Percentiles rank a stretch among this genome's conserved stretches.
Evolutionary conservation across 192 early-diverging fungal species (phyloP).

Genomic region (Backusella westeae): DNA sequence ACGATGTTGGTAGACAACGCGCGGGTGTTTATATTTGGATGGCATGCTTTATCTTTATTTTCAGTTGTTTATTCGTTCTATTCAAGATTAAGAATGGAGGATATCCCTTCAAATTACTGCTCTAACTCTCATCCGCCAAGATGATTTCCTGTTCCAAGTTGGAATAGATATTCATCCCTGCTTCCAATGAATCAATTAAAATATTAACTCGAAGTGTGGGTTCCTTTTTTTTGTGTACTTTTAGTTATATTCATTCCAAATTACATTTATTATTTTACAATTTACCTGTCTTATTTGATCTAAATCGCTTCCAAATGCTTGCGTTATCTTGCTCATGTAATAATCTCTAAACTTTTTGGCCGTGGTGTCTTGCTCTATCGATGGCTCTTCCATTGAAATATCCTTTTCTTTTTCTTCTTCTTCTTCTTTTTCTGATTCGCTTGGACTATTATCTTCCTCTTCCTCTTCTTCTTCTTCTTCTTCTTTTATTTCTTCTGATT

Average conservation of each 20-base stretch:
- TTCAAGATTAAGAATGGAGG: conserved; percentile 70
- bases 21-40: conserved; percentile 57
- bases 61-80: conserved; percentile 59
- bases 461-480: too few species aligned
- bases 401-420: not conserved
- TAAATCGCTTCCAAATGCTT: conserved; percentile 40
- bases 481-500: not conserved
- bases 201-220: conserved; percentile 32
- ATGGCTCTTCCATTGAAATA: not conserved
- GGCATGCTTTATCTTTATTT: conserved; percentile 63
- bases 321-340: conserved; percentile 39
- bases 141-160: conserved; percentile 35
- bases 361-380: not conserved
- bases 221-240: conserved; percentile 15
- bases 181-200: conserved; percentile 43
- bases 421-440: not conserved
- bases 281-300: conserved; percentile 37
- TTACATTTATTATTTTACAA: too few species aligned
- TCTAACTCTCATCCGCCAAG: conserved; percentile 20
- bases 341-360: conserved; percentile 31
- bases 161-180: conserved; percentile 38
- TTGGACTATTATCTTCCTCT: not conserved
- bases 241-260: too few species aligned
- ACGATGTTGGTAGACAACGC: conserved; percentile 54
- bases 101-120: conserved; percentile 66